These are phyloP conservation scores for Stenocarpella maydis DNA, from an alignment of 2,329 filamentous ascomycete species.

Conservation along the genomic window DNA sequence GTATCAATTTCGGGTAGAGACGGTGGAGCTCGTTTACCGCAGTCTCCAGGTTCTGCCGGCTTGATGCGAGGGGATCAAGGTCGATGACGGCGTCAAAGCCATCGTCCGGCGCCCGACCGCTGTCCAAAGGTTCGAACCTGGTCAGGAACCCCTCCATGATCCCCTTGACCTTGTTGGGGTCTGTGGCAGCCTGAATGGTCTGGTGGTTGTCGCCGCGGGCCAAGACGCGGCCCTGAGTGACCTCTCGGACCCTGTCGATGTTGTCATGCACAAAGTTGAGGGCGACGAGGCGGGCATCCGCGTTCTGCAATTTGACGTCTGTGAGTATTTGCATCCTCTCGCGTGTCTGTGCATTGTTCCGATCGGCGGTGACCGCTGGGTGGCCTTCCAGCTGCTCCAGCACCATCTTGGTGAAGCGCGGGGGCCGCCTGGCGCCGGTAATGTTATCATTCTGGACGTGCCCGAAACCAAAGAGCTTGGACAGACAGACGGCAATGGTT, in stretches of 20 bases:
- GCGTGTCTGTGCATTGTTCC: conserved; percentile 90
- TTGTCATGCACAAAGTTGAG: conserved; percentile 88
- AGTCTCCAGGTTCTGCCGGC: conserved; percentile 84
- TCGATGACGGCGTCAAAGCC: conserved; percentile 87
- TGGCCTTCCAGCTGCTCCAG: conserved; percentile 69
- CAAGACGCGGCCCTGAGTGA: conserved; percentile 82
- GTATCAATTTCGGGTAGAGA: conserved; percentile 80
- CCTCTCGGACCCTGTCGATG: conserved; percentile 74
- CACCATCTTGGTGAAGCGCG: conserved; percentile 78
- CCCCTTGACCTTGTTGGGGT: conserved; percentile 75
- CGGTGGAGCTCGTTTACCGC: conserved; percentile 75
- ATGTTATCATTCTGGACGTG: conserved; percentile 98
- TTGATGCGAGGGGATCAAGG: conserved; percentile 79
- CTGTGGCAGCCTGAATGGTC: conserved; percentile 88
- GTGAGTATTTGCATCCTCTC: conserved; percentile 88
- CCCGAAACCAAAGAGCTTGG: conserved; percentile 87
- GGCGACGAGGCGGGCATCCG: conserved; percentile 77
- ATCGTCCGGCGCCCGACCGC: conserved; percentile 74
- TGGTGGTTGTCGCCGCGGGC: conserved; percentile 95
- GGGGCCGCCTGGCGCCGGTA: conserved; percentile 75
- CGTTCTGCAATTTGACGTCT: conserved; percentile 72
- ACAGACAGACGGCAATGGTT: conserved; percentile 83
- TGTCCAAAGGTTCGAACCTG: conserved; percentile 82
- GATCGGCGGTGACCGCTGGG: conserved; percentile 85
- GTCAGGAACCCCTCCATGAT: conserved; percentile 96